These are phyloP conservation scores for Penicillium sp. DNA, from an alignment of 2,329 filamentous ascomycete genomes.

Conservation along the genomic window DNA sequence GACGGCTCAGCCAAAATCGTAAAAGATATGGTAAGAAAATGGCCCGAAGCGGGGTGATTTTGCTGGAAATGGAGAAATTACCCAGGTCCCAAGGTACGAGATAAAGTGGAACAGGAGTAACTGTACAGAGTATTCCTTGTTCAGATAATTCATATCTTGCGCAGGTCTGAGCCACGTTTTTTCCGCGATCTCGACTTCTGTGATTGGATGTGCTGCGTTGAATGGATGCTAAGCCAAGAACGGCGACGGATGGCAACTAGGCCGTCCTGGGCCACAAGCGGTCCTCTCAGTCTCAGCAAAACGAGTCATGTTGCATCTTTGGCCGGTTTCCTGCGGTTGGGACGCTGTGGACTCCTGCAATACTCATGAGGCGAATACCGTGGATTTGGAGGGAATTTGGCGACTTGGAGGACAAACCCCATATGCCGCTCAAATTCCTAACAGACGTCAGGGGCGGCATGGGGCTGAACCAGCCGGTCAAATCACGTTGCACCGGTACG, in stretches of 20 bases:
- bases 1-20: background rate
- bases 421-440: background rate
- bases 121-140: background rate
- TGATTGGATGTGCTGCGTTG: background rate
- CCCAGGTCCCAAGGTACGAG: background rate
- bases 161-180: conserved; percentile 3
- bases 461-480: conserved; percentile 1
- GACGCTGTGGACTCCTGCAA: background rate
- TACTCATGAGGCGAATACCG: background rate
- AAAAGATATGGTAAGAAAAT: background rate
- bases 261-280: conserved; percentile 1
- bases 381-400: background rate
- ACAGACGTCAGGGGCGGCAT: conserved; percentile 1
- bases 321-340: conserved; percentile 1
- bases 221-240: background rate
- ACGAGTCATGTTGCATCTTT: conserved; percentile 1
- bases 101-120: background rate
- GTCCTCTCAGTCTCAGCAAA: too few relatives aligned
- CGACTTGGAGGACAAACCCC: background rate
- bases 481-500: background rate
- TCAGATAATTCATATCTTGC: background rate
- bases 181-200: background rate
- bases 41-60: background rate
- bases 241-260: background rate
- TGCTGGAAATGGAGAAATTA: background rate